These are phyloP conservation scores for Tolypocladium ophioglossoides DNA, from an alignment of 2,329 filamentous ascomycete genomes.

Conservation along the genomic window DNA sequence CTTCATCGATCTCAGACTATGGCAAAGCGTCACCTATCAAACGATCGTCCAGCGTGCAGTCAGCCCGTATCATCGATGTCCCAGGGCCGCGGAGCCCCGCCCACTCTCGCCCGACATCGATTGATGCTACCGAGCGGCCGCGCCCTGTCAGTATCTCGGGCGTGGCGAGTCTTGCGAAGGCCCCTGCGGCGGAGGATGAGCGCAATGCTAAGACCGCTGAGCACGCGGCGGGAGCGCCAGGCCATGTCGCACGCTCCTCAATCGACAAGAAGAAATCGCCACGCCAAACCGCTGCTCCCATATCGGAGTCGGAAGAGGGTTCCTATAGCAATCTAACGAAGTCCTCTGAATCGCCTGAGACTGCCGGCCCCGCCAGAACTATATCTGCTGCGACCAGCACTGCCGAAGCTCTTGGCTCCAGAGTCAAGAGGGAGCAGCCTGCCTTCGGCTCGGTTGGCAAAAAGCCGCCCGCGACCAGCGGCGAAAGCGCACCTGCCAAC, in stretches of 20 bases:
- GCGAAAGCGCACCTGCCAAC: constrained; percentile 9
- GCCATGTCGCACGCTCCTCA: constrained; percentile 11
- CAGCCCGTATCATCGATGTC: constrained; percentile 49
- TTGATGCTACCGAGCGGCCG: constrained; percentile 32
- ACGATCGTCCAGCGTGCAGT: constrained; percentile 38
- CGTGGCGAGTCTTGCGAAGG: constrained; percentile 24
- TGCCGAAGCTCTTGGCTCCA: background rate
- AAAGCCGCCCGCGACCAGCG: background rate
- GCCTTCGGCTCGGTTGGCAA: background rate
- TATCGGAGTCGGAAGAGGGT: constrained; percentile 34
- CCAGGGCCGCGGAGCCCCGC: constrained; percentile 38
- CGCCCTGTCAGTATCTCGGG: constrained; percentile 30
- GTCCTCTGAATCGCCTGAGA: background rate
- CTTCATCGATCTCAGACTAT: constrained; percentile 37
- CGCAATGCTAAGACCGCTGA: constrained; percentile 13
- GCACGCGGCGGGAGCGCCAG: background rate
- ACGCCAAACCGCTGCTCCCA: constrained; percentile 20
- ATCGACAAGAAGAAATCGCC: constrained; percentile 19
- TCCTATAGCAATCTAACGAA: background rate
- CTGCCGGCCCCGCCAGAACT: background rate
- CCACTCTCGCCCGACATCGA: constrained; percentile 37
- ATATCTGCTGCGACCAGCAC: background rate
- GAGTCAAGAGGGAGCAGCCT: background rate
- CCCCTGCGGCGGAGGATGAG: constrained; percentile 29
- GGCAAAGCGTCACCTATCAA: constrained; percentile 26